Base-by-base conservation (phyloP, 106 monocot genomes). In the Acorus calamus region DNA sequence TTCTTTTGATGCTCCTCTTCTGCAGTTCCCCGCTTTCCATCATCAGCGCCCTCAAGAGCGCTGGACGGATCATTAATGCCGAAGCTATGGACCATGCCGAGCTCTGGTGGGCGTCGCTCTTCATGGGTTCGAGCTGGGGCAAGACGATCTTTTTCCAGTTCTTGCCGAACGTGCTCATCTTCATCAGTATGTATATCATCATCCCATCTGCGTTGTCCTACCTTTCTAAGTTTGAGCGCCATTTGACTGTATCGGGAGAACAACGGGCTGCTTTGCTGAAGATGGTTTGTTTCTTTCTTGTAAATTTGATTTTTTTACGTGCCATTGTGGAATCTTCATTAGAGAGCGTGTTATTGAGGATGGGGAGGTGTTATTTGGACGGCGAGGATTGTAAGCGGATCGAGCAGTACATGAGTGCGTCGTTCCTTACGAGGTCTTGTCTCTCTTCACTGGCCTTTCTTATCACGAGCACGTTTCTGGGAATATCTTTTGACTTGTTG, bases 261-360 rank as follows among this genome's bases (percentile, higher is more conserved):
- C 96, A 96, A 60, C 75, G 91, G 56, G 96, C 96, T 65, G 96
- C 96, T 52, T 50, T 96, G 60, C 73, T 96, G 11, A 96, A 96
- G 76, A 80, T 96, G 91, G 87, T 96, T 14, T 96, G 91, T 71
- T 96, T 96, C 72, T 96, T 96, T 69, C 64, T 96, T 57, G 96
- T 96, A 43, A 96, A 96, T 80, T 85, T 96, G 53, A 96, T 96
- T 44, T 65, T 96, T 7, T 67, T 96, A 76, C 83, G 89, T 62
- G 90, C 79, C 3, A 13, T 96, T 57, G 91, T 96, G 12, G 96
- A 96, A 59, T 91, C 96, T 4, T 91, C 96, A 0, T 69, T 96
- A 44, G 96, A 96, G 66, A 83, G 85, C 72, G 84, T 82, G 49
- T 78, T 96, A 52, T 82, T 96, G 47, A 61, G 74, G 48, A 96